Conservation (phyloP, 768 basidiomycete genomes). For the Multifurca ochricompacta region DNA sequence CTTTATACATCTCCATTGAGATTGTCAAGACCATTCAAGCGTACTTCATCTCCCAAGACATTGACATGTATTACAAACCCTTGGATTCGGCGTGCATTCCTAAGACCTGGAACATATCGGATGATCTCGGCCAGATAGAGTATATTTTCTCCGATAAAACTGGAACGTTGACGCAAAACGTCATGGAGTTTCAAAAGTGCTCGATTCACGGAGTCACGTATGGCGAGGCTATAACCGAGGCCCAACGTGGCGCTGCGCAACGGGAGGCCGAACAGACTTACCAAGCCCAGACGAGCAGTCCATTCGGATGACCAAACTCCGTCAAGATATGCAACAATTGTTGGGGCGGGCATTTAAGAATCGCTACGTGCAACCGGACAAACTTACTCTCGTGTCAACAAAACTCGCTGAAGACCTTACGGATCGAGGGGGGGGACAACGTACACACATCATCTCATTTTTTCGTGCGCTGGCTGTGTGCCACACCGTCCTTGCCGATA, state of each 20-base stretch:
- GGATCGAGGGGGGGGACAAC: slow-evolving; percentile 51
- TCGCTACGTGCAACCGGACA: slow-evolving; percentile 70
- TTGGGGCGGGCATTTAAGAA: slow-evolving; percentile 85
- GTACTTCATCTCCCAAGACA: slow-evolving; percentile 90
- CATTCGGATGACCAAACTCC: slow-evolving; percentile 53
- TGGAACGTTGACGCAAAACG: slow-evolving; percentile 93
- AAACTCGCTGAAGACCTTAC: slow-evolving; percentile 73
- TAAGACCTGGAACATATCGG: slow-evolving; percentile 98
- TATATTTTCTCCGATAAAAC: slow-evolving; percentile 94
- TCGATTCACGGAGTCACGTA: slow-evolving; percentile 78
- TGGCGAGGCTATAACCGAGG: slow-evolving; percentile 94
- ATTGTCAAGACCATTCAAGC: slow-evolving; percentile 98
- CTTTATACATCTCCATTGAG: slow-evolving; percentile 95
- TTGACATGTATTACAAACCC: slow-evolving; percentile 92
- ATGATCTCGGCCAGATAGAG: slow-evolving; percentile 97
- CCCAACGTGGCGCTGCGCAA: slow-evolving; percentile 85
- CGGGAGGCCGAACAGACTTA: slow-evolving; percentile 65
- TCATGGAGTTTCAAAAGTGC: slow-evolving; percentile 98
- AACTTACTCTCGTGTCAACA: slow-evolving; percentile 83
- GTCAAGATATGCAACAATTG: slow-evolving; percentile 65
- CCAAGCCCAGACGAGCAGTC: slow-evolving; percentile 66
- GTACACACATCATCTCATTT: slow-evolving; percentile 66
- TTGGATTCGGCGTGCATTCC: slow-evolving; percentile 86
- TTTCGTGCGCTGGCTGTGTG: slow-evolving; percentile 95
- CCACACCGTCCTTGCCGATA: slow-evolving; percentile 83